Base-by-base conservation (phyloP, 768 basidiomycete species). In the Termitomyces heimii region DNA sequence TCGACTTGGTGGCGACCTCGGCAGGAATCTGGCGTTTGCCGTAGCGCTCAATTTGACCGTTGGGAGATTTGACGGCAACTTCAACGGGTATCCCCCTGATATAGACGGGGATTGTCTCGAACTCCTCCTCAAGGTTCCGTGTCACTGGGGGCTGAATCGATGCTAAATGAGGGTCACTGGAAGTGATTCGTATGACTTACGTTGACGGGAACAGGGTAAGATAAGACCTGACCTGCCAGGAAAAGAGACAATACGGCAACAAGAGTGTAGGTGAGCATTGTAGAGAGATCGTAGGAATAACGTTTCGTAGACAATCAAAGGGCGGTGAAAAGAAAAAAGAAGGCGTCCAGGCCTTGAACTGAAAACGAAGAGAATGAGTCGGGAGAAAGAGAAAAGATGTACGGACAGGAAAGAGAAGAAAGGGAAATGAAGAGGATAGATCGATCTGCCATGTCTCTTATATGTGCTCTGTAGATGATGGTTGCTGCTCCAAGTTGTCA, bases 191-290 rank as follows among this genome's bases (percentile, higher is more conserved):
- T 9, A 43, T 42, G 3, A 56, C 75, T 63, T 73, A 66, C 39
- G 74, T 71, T 66, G 75, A 68, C 37, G n/a, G 79, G 77, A 57
- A 82, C 59, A 8, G 83, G 69, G 18, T 69, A 71, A 37, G 73
- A 71, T 44, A 75, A 68, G 48, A 71, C 78, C 63, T 78, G 75
- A 63, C 77, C 70, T 60, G 76, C 75, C 64, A 80, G 67, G 60
- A 76, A 60, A 55, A 77, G 69, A 52, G 77, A 65, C 56, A 79
- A 59, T 55, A 76, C 60, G 51, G 77, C 65, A 53, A 77, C 55
- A 63, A 78, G 59, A 63, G 71, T 66, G 62, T 73, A 66, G 56
- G 70, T 60, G 66, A 82, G 72, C 83, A 85, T 84, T 69, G 63
- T 72, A 62, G 61, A 43, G 63, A 60, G 64, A 43, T 37, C 18